Evolutionary conservation across 139 green algal species (phyloP).

Genomic region (Pycnococcus provasolii): DNA sequence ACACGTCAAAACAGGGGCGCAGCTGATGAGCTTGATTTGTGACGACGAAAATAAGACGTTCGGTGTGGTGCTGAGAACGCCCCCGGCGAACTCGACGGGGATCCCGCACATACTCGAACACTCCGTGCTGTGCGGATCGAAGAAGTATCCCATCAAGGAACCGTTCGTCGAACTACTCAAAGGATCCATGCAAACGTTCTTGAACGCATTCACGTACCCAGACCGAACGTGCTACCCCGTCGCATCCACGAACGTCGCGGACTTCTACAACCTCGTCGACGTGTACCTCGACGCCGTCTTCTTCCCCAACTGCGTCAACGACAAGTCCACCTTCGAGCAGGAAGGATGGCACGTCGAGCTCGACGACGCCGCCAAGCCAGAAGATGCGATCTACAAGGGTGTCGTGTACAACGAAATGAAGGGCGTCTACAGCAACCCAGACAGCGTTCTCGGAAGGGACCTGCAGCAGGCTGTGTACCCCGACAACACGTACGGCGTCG

Average conservation of each 20-base stretch:
- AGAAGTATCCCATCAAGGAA: constrained; percentile 83
- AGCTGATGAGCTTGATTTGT: constrained; percentile 90
- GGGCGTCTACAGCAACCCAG: constrained; percentile 93
- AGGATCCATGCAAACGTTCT: constrained; percentile 91
- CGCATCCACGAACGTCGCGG: constrained; percentile 62
- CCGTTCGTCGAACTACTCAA: constrained; percentile 98
- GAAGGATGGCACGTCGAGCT: constrained; percentile 85
- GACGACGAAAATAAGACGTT: constrained; percentile 99
- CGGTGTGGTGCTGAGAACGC: constrained; percentile 87
- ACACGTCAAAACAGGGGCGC: constrained; percentile 65
- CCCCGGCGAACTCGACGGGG: constrained; percentile 59
- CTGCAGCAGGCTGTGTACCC: constrained; percentile 61
- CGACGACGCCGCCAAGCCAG: constrained; percentile 44
- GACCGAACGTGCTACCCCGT: constrained; percentile 99
- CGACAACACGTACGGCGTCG: constrained; percentile 63
- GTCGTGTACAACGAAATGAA: constrained; percentile 99
- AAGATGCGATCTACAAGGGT: constrained; percentile 67
- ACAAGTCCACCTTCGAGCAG: constrained; percentile 84
- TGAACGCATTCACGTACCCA: constrained; percentile 99
- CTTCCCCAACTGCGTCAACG: constrained; percentile 73
- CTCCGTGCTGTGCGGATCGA: constrained; percentile 83
- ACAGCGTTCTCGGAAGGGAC: constrained; percentile 67
- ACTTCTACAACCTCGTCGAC: constrained; percentile 99
- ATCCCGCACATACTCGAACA: constrained; percentile 98
- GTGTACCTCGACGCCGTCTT: constrained; percentile 98